Evolutionary conservation across 1,284 basidiomycete species (phyloP), one percentile per base, ranked within the genome.

Genomic region (Tilletiaria anomala): DNA sequence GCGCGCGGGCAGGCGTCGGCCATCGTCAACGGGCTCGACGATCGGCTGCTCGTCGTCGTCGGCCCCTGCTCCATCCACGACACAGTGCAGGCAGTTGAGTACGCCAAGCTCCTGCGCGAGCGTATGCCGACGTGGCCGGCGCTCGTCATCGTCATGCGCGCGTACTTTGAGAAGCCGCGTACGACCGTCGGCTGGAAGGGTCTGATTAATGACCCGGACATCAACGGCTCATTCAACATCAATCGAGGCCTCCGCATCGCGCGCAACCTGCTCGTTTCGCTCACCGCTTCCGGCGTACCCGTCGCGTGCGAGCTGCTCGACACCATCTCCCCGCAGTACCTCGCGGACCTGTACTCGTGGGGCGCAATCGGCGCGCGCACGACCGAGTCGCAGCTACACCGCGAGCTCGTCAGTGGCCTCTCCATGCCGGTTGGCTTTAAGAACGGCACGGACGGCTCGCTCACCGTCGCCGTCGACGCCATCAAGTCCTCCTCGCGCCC

Each of bases 41-140:
- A 68, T 46, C 56, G 56, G 15, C 47, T 68, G 35, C 53, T 68
- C 14, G 65, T 67, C 31, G 57, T 68, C 15, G 65, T 68, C 49
- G 91, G 91, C 3, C 91, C 91, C 15, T 97, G 91, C 73, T 91
- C 85, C 3, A 93, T 97, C 54, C 91, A 97, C 69, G 83, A 79
- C 21, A 71, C 84, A 3, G 77, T 80, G 37, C 83, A 89, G 68
- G 89, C 91, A 3, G 70, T 88, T 47, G 83, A 88, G 66, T 97
- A 97, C 67, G 89, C 88, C 22, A 71, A 72, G 21, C 42, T 52
- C 31, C 51, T 64, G 45, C 50, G 55, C 34, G 52, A 45, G 16
- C 26, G n/a, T 8, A 8, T 29, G 10, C 8, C 8, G 26, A n/a
- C 26, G 10, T 29, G n/a, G 10, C 26, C 26, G 10, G 48, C 46